Evolutionary conservation across 805 yeast genomes (phyloP).

Genomic region (Teunomyces funiuensis): DNA sequence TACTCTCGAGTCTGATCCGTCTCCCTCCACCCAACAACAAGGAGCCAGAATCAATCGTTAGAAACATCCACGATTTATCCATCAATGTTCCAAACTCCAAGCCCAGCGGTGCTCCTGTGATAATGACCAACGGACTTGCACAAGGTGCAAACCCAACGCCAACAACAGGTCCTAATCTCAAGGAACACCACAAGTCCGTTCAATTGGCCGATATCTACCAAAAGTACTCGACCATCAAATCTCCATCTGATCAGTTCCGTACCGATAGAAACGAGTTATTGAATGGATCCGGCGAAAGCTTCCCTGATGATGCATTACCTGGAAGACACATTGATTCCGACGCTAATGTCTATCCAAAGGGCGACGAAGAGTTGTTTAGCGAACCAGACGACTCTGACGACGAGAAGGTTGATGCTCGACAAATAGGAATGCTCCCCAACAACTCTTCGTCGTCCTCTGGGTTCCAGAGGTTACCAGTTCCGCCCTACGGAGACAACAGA

Average conservation of each 20-base stretch:
- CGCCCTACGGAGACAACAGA: constrained; percentile 24
- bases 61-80: constrained; percentile 5
- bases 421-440: constrained; percentile 16
- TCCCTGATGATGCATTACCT: constrained; percentile 37
- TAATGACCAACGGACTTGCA: constrained; percentile 2
- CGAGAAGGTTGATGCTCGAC: constrained; percentile 18
- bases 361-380: constrained; percentile 38
- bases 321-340: constrained; percentile 26
- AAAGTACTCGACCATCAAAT: constrained; percentile 37
- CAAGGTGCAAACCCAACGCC: background rate
- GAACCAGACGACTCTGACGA: constrained; percentile 27
- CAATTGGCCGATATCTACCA: constrained; percentile 45
- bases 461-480: constrained; percentile 20
- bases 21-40: constrained; percentile 1
- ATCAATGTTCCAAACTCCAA: background rate
- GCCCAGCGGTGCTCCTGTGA: background rate
- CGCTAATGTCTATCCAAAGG: constrained; percentile 33
- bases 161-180: background rate
- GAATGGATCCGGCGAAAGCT: constrained; percentile 36
- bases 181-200: constrained; percentile 32
- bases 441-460: constrained; percentile 8
- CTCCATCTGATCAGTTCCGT: constrained; percentile 42
- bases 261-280: constrained; percentile 33
- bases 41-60: background rate
- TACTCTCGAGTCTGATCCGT: background rate